phyloP scores from a whole-genome alignment of 1,139 yeast species.

The Wickerhamomyces sp. region DNA sequence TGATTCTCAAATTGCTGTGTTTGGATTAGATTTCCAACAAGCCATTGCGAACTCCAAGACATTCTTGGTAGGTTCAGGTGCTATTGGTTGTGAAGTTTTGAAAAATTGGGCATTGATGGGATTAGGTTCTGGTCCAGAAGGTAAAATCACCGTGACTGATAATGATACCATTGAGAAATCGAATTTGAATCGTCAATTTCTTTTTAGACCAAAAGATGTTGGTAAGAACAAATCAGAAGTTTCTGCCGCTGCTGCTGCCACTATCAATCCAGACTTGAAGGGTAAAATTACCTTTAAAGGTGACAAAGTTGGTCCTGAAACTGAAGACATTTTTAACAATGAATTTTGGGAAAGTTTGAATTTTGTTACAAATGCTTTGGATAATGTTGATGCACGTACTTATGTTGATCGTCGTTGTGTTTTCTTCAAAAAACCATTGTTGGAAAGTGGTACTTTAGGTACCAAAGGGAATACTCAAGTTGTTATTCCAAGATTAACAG shows the following conservation, averaged over 20 bases:
- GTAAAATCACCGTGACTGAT: constrained; percentile 82
- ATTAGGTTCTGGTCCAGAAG: constrained; percentile 85
- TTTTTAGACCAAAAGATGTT: constrained; percentile 91
- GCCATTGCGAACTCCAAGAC: constrained; percentile 70
- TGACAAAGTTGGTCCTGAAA: constrained; percentile 92
- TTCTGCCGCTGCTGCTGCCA: constrained; percentile 78
- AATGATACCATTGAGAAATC: constrained; percentile 94
- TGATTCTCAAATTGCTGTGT: constrained; percentile 91
- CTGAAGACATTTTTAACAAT: constrained; percentile 82
- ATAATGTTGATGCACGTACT: constrained; percentile 95
- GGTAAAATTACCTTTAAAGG: constrained; percentile 73
- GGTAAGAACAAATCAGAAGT: constrained; percentile 88
- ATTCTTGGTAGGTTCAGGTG: constrained; percentile 96
- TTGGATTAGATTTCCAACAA: constrained; percentile 76
- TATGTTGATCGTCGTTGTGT: constrained; percentile 97
- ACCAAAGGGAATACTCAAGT: constrained; percentile 99
- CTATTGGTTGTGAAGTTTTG: constrained; percentile 98
- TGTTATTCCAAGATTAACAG: constrained; percentile 87
- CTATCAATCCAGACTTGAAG: constrained; percentile 77
- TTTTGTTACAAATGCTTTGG: constrained; percentile 92
- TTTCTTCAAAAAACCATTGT: constrained; percentile 81
- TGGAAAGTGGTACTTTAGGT: constrained; percentile 96
- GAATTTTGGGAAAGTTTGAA: constrained; percentile 82
- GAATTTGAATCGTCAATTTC: constrained; percentile 90
- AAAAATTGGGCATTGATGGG: constrained; percentile 99